Evolutionary conservation across 192 early-diverging fungal species (phyloP), one percentile per base, ranked within the genome.

Genomic region (Backusella sp.): DNA sequence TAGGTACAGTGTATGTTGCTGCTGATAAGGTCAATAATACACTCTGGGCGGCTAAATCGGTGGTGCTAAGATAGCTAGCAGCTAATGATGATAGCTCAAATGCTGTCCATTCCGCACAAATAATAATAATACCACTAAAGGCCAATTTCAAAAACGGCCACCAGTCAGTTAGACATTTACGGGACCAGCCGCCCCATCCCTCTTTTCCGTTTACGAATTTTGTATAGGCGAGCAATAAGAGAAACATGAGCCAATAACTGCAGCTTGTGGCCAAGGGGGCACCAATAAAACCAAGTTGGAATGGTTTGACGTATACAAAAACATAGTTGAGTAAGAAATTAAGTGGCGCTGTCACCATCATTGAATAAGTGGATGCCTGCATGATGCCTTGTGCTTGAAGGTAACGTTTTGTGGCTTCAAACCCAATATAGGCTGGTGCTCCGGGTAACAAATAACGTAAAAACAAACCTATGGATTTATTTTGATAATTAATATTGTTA

Each of bases 341-440:
- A 49, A 93, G 32, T 1, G 90, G 92, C 28, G 90, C 30, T 7
- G 87, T 85, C 28, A 86, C 72, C 86, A 68, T 53, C 52, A 95
- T 84, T 12, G 96, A 88, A 69, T 84, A 85, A 30, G 94, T 93
- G 62, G 85, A 87, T 5, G 93, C 93, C 30, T 91, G 86, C 97
- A 98, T 96, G 76, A 92, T 91, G 46, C 92, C 96, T 86, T 97
- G 97, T 17, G 91, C 90, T 77, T 97, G 93, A 21, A 98, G 81
- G 73, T 87, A 97, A 74, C 94, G 87, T 78, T 95, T 94, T 46
- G 94, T 79, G 78, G 92, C 93, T 74, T 97, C 96, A 85, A 93
- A 92, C 46, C 87, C 82, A 78, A 97, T 80, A 84, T 86, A 90
- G 1, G 94, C 91, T n/a, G 92, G 88, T 44, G 91, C 87, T 0